These are phyloP conservation scores for Cryphonectria carpinicola DNA, from an alignment of 2,329 filamentous ascomycete species.

Conservation along the genomic window DNA sequence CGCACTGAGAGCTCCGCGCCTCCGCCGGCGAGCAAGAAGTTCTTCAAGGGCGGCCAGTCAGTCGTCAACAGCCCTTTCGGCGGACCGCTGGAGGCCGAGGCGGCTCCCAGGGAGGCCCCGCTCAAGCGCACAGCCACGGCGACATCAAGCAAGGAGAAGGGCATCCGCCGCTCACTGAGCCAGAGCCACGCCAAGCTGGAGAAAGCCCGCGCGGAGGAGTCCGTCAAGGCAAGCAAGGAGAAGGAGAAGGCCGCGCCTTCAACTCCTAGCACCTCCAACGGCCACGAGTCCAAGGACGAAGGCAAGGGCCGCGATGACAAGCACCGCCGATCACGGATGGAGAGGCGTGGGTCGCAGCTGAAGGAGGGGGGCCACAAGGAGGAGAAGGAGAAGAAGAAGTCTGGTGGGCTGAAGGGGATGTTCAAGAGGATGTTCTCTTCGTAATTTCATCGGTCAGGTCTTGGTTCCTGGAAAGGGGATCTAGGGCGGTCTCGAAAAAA, in stretches of 20 bases:
- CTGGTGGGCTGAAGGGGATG: constrained; percentile 28
- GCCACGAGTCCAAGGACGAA: constrained; percentile 9
- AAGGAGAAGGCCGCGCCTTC: constrained; percentile 1
- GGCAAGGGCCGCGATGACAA: constrained; percentile 24
- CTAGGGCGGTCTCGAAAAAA: neutral
- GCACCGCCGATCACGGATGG: constrained; percentile 27
- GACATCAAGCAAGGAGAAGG: constrained; percentile 30
- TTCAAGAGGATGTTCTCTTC: constrained; percentile 29
- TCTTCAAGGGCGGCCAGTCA: constrained; percentile 47
- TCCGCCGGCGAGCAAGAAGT: constrained; percentile 41
- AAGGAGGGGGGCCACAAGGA: constrained; percentile 25
- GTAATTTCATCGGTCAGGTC: neutral
- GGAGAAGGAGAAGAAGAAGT: constrained; percentile 27
- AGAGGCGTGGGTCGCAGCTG: constrained; percentile 26
- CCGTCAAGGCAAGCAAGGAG: constrained; percentile 21
- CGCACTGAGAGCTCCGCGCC: constrained; percentile 37
- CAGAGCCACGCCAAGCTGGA: constrained; percentile 33
- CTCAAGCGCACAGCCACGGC: constrained; percentile 24
- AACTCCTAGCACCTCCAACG: constrained; percentile 4
- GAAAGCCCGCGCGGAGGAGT: constrained; percentile 33
- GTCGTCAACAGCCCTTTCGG: constrained; percentile 33
- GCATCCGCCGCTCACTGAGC: constrained; percentile 37
- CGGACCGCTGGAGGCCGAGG: constrained; percentile 27
- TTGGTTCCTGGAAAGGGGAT: neutral
- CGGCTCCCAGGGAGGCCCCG: neutral